Evolutionary conservation across 2,329 filamentous ascomycete genomes (phyloP).

Genomic region (Karstenula rhodostoma): DNA sequence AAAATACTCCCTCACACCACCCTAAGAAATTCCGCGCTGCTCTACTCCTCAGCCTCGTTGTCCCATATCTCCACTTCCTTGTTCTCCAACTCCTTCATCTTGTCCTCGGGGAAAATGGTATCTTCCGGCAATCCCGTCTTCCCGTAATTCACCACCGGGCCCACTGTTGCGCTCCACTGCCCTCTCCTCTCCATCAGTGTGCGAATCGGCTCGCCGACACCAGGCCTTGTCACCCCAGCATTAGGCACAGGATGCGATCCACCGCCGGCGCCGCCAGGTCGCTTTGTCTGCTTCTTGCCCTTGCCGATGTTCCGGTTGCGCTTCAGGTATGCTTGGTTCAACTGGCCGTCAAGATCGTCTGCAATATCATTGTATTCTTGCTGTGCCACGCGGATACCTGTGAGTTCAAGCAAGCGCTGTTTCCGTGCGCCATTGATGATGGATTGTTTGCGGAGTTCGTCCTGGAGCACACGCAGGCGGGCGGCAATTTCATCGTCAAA

Average conservation of each 20-base stretch:
- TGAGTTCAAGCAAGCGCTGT: conserved; percentile 82
- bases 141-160: conserved; percentile 85
- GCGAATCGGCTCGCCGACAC: conserved; percentile 89
- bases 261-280: conserved; percentile 77
- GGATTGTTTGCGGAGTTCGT: conserved; percentile 81
- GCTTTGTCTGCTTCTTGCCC: conserved; percentile 84
- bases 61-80: conserved; percentile 81
- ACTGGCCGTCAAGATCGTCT: conserved; percentile 93
- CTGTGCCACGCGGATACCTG: conserved; percentile 91
- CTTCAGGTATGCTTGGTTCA: conserved; percentile 94
- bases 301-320: conserved; percentile 93
- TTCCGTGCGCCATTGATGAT: conserved; percentile 92
- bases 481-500: conserved; percentile 95
- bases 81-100: conserved; percentile 77
- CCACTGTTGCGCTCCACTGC: conserved; percentile 86
- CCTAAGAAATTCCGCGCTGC: neutral
- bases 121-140: conserved; percentile 79
- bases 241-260: conserved; percentile 65
- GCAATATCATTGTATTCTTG: conserved; percentile 98
- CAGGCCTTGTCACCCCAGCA: conserved; percentile 50
- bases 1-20: neutral
- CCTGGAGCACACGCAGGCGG: conserved; percentile 84
- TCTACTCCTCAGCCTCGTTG: conserved; percentile 71
- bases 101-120: conserved; percentile 75
- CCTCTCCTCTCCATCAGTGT: conserved; percentile 90